Evolutionary conservation across 1,284 basidiomycete genomes (phyloP).

Genomic region (Cryptococcus deneoformans): DNA sequence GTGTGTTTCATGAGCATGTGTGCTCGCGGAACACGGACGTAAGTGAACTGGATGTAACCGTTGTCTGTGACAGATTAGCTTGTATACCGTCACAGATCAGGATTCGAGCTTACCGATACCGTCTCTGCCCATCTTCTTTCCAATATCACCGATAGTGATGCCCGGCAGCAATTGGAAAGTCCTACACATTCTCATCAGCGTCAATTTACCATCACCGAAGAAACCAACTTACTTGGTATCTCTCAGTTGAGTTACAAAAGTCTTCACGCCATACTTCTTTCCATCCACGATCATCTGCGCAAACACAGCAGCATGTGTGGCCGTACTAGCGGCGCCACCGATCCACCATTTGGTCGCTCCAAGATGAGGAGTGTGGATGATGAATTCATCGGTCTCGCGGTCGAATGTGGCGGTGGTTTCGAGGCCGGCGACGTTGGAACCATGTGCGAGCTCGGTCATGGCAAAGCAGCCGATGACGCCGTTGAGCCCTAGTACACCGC

Average conservation of each 20-base stretch:
- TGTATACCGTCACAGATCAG: background rate
- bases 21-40: constrained; percentile 57
- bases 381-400: constrained; percentile 54
- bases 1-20: constrained; percentile 62
- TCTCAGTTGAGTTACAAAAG: constrained; percentile 57
- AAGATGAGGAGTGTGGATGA: constrained; percentile 57
- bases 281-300: constrained; percentile 57
- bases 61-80: constrained; percentile 40
- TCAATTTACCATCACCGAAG: background rate
- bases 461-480: constrained; percentile 59
- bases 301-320: constrained; percentile 60
- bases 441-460: constrained; percentile 55
- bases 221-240: constrained; percentile 51
- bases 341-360: constrained; percentile 60
- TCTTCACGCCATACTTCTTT: constrained; percentile 57
- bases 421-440: constrained; percentile 58
- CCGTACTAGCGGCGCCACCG: constrained; percentile 58
- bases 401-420: constrained; percentile 60
- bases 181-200: constrained; percentile 25
- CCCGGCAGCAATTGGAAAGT: constrained; percentile 54
- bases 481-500: constrained; percentile 56
- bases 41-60: constrained; percentile 56
- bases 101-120: constrained; percentile 48
- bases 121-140: constrained; percentile 60
- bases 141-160: constrained; percentile 58